Percentiles rank a stretch among this genome's conserved stretches.
phyloP scores from a whole-genome alignment of 306 rosid genomes.

The Hippophae tibetana region DNA sequence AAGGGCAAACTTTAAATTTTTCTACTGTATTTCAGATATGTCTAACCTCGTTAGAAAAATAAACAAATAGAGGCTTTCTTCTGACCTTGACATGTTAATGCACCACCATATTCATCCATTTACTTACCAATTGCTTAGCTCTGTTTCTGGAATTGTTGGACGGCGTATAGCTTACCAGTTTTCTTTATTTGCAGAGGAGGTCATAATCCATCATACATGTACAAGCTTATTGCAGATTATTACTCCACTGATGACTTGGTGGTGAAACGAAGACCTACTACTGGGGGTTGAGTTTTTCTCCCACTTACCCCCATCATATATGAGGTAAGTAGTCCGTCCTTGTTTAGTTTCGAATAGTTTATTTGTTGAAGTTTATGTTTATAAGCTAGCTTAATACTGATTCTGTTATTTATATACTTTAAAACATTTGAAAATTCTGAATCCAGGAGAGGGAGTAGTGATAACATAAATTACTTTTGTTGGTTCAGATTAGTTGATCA shows the following conservation, averaged over 20 bases:
- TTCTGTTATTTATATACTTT: not conserved
- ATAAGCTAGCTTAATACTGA: not conserved
- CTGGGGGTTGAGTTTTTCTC: conserved; percentile 42
- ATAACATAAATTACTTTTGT: no score
- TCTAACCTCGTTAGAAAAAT: not conserved
- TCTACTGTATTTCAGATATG: not conserved
- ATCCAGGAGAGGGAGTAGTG: not conserved
- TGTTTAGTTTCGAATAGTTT: not conserved
- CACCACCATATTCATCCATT: no score
- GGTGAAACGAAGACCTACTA: conserved; percentile 46
- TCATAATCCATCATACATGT: conserved; percentile 91
- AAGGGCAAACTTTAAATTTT: not conserved
- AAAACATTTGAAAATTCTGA: not conserved
- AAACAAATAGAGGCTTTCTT: not conserved
- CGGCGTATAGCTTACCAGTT: conserved; percentile 14
- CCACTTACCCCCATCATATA: conserved; percentile 19
- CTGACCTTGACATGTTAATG: not conserved
- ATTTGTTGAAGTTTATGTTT: not conserved
- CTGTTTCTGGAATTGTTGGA: conserved; percentile 5
- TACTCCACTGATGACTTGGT: conserved; percentile 95
- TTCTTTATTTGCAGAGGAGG: conserved; percentile 68
- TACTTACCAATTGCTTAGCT: not conserved
- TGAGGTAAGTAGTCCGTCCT: conserved; percentile 20
- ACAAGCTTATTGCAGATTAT: conserved; percentile 90
- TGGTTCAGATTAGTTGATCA: not conserved